Evolutionary conservation across 306 rosid species (phyloP).

Genomic region (Cucumis melo): DNA sequence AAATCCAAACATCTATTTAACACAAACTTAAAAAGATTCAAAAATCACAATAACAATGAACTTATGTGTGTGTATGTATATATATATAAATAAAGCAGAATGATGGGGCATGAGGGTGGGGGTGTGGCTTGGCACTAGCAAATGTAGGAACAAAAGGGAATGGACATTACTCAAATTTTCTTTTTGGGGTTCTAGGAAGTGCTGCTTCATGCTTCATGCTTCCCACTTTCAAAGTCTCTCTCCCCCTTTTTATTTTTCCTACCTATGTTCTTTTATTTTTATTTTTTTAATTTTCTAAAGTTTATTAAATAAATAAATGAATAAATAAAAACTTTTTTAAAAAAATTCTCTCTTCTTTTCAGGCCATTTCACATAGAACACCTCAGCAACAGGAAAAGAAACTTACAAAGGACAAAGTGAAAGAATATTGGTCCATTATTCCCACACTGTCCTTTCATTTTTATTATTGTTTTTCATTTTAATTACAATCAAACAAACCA

Average conservation of each 20-base stretch:
- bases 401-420: not conserved
- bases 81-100: not conserved
- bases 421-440: conserved; percentile 8
- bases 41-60: too few species aligned
- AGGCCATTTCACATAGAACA: conserved; percentile 1
- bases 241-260: too few species aligned
- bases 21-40: too few species aligned
- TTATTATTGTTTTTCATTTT: not conserved
- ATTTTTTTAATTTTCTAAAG: too few species aligned
- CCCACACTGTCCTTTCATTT: not conserved
- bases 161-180: conserved; percentile 1
- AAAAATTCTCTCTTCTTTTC: conserved; percentile 12
- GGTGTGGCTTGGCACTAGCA: conserved; percentile 5
- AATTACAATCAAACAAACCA: not conserved
- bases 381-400: not conserved
- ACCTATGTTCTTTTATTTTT: too few species aligned
- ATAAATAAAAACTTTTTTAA: not conserved
- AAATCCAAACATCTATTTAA: too few species aligned
- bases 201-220: conserved; percentile 10
- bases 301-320: not conserved
- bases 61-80: too few species aligned
- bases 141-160: not conserved
- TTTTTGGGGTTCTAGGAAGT: conserved; percentile 7
- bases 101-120: not conserved
- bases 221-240: conserved; percentile 2